A percentile compares a stretch with the other conserved stretches of the same genome.
phyloP scores from a whole-genome alignment of 805 yeast genomes.

The Lipomyces sp. region DNA sequence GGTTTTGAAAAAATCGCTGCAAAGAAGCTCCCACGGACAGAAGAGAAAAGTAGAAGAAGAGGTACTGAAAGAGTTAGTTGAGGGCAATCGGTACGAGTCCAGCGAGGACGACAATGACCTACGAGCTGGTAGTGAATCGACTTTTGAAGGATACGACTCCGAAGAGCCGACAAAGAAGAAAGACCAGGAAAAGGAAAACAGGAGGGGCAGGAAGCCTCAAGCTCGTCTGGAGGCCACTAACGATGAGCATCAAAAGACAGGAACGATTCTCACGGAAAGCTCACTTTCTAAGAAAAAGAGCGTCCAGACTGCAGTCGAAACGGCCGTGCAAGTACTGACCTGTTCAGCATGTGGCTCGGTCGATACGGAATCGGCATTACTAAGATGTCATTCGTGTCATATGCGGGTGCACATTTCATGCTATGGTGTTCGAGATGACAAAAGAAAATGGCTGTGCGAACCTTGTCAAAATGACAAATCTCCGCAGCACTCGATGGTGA shows the following conservation, averaged over 20 bases:
- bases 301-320: no score
- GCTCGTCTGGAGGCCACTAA: no score
- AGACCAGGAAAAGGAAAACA: background rate
- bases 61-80: constrained; percentile 45
- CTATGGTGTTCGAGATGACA: constrained; percentile 48
- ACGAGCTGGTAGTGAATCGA: background rate
- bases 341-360: constrained; percentile 59
- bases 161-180: background rate
- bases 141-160: background rate
- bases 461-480: constrained; percentile 67
- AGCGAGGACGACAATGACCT: constrained; percentile 2
- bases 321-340: no score
- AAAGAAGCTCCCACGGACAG: constrained; percentile 48
- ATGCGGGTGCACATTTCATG: constrained; percentile 67
- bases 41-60: constrained; percentile 59
- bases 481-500: constrained; percentile 42
- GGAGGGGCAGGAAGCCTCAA: no score
- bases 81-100: constrained; percentile 34
- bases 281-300: no score
- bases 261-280: no score
- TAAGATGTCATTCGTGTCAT: constrained; percentile 65
- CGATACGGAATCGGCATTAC: constrained; percentile 42
- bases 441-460: constrained; percentile 70
- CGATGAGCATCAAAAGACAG: no score
- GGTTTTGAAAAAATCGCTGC: constrained; percentile 48